Evolutionary conservation across 73 alveolate species (phyloP).

Genomic region (Tetrahymena elliotti): DNA sequence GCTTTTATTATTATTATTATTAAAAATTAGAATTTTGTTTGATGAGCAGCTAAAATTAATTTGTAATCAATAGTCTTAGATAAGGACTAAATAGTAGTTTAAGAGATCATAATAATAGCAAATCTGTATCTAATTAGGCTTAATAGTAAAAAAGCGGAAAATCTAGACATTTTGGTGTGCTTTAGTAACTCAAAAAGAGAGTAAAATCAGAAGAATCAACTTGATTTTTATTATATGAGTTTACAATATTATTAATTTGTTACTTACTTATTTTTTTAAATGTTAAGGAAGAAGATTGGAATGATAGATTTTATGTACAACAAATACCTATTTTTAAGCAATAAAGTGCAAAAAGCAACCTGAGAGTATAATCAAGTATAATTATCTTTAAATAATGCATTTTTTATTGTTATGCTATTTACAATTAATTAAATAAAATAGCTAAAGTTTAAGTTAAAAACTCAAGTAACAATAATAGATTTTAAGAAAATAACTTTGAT

Average conservation of each 20-base stretch:
- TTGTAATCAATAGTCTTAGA: not conserved
- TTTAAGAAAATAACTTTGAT: not conserved
- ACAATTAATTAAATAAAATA: not conserved
- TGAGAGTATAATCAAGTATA: not conserved
- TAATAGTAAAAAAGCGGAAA: not conserved
- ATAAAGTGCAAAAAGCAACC: not conserved
- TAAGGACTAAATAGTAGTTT: not conserved
- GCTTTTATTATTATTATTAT: not conserved
- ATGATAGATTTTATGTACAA: not conserved
- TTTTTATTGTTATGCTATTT: not conserved
- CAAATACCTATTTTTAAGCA: not conserved
- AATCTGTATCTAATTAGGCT: not conserved
- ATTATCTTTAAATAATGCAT: not conserved
- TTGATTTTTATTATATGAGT: too few relatives aligned
- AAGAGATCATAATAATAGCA: not conserved
- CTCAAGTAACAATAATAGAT: not conserved
- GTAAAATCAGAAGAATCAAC: not conserved
- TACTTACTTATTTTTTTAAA: not conserved
- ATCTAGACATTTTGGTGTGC: not conserved
- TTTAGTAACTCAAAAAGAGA: not conserved
- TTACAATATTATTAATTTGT: not conserved
- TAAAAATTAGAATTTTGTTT: not conserved
- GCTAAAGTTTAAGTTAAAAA: not conserved
- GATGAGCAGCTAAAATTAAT: not conserved
- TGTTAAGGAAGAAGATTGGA: not conserved